Conservation (phyloP, 305 asterid genomes). For the Fraxinus xanthoxyloides region DNA sequence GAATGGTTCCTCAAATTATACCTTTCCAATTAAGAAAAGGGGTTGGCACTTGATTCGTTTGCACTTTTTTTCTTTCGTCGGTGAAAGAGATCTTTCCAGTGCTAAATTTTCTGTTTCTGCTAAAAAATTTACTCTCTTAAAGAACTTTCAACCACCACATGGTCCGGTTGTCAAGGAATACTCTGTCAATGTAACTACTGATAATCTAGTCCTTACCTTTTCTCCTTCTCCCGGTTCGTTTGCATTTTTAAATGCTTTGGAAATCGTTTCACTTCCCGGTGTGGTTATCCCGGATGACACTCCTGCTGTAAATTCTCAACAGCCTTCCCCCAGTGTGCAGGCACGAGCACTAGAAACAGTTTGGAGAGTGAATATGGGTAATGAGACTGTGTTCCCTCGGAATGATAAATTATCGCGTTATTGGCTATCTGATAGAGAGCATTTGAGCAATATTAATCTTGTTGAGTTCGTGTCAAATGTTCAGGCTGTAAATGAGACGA, state of each 20-base stretch:
- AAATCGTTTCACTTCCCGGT: slow-evolving; percentile 62
- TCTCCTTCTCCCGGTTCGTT: slow-evolving; percentile 49
- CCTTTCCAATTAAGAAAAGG: slow-evolving; percentile 40
- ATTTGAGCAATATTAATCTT: slow-evolving; percentile 23
- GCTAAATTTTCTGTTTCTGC: slow-evolving; percentile 73
- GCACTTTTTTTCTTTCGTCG: slow-evolving; percentile 58
- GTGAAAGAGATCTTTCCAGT: slow-evolving; percentile 40
- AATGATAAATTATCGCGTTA: slow-evolving; percentile 61
- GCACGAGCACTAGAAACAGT: slow-evolving; percentile 54
- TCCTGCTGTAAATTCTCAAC: slow-evolving; percentile 33
- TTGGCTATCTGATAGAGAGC: slow-evolving; percentile 47
- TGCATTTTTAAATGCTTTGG: slow-evolving; percentile 69
- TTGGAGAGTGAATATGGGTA: slow-evolving; percentile 67
- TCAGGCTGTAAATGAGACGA: slow-evolving; percentile 39
- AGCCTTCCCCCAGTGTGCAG: slow-evolving; percentile 36
- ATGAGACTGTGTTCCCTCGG: slow-evolving; percentile 34
- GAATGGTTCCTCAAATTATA: slow-evolving; percentile 51
- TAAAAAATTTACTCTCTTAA: slow-evolving; percentile 47
- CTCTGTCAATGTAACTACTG: slow-evolving; percentile 38
- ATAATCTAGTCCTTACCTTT: slow-evolving; percentile 52
- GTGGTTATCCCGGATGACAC: slow-evolving; percentile 49
- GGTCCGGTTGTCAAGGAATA: slow-evolving; percentile 45
- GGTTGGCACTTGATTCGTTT: slow-evolving; percentile 84
- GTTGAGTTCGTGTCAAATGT: slow-evolving; percentile 32
- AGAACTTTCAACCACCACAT: slow-evolving; percentile 51